Conservation (phyloP, 331 rosid species). For the Malus hybrid region DNA sequence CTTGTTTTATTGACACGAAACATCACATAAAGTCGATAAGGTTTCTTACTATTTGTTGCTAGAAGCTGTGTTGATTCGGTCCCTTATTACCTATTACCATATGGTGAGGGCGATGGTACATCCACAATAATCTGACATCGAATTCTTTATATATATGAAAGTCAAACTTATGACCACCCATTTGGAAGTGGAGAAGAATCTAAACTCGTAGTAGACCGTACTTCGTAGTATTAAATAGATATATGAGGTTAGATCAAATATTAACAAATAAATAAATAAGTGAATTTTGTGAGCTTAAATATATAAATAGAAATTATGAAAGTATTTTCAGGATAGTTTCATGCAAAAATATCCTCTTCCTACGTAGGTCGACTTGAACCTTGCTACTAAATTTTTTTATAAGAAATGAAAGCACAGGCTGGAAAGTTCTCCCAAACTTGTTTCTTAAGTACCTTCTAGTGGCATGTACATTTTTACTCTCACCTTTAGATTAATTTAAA, state of each 20-base stretch:
- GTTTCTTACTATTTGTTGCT: background rate
- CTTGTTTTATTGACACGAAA: too few relatives aligned
- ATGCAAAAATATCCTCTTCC: background rate
- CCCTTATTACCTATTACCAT: background rate
- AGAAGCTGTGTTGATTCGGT: background rate
- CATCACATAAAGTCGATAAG: background rate
- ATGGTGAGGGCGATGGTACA: too few relatives aligned
- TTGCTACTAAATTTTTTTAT: background rate
- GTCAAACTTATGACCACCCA: too few relatives aligned
- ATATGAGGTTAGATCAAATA: too few relatives aligned
- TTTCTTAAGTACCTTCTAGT: background rate
- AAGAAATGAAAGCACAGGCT: background rate
- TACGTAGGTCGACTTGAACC: background rate
- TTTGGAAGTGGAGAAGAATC: too few relatives aligned
- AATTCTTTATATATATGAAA: too few relatives aligned
- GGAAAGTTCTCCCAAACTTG: background rate
- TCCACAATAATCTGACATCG: too few relatives aligned
- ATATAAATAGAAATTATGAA: too few relatives aligned
- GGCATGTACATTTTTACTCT: background rate
- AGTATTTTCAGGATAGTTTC: background rate
- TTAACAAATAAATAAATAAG: background rate
- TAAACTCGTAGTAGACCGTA: too few relatives aligned
- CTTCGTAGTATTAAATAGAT: too few relatives aligned
- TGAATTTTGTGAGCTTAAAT: background rate
- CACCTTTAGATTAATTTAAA: too few relatives aligned